Evolutionary conservation across 2,329 filamentous ascomycete genomes (phyloP).

Genomic region (Blastomyces emzantsi): DNA sequence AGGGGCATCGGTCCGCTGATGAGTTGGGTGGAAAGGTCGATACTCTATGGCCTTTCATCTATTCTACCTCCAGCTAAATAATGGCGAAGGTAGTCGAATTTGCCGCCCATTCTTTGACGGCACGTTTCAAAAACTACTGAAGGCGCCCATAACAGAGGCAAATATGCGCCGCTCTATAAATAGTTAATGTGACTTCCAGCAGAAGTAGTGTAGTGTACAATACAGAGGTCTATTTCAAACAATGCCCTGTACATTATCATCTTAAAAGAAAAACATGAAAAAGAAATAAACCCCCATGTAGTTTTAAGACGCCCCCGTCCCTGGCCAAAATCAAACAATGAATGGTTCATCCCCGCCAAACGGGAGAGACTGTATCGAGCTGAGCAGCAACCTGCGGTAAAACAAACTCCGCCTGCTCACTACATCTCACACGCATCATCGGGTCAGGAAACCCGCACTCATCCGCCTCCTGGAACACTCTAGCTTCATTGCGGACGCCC

Average conservation of each 20-base stretch:
- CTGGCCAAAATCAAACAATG: neutral
- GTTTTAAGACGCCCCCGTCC: neutral
- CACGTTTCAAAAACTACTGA: neutral
- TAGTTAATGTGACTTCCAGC: neutral
- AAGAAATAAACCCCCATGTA: neutral
- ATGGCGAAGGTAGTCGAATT: neutral
- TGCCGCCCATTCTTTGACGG: neutral
- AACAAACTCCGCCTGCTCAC: slow-evolving; percentile 34
- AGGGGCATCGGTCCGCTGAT: neutral
- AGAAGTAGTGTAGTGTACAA: neutral
- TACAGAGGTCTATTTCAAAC: neutral
- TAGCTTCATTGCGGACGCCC: slow-evolving; percentile 39
- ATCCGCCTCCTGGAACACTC: slow-evolving; percentile 31
- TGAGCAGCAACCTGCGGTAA: slow-evolving; percentile 33
- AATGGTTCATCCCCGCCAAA: neutral
- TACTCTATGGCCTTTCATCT: neutral
- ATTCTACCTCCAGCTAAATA: neutral
- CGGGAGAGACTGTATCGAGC: slow-evolving; percentile 15
- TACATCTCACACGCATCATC: slow-evolving; percentile 33
- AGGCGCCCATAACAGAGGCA: neutral
- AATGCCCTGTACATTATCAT: neutral
- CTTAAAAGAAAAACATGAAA: neutral
- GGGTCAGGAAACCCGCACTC: slow-evolving; percentile 18
- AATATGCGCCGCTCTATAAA: neutral
- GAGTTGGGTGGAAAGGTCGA: neutral